phyloP scores from a whole-genome alignment of 805 yeast genomes.

The Hanseniaspora clermontiae region DNA sequence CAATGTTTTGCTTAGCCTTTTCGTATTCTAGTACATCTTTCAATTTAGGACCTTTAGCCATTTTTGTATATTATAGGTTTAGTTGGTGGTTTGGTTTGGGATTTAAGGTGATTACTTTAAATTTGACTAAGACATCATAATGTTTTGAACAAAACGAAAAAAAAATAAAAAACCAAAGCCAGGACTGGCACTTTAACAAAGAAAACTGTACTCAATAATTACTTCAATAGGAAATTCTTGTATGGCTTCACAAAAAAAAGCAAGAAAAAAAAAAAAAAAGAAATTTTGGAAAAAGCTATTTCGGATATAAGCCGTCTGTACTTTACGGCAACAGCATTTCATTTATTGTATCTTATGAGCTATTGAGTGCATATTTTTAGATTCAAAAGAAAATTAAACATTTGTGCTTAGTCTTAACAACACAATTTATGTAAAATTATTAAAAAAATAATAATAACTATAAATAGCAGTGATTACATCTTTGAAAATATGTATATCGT shows the following conservation, averaged over 20 bases:
- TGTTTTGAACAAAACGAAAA: not conserved
- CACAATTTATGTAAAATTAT: too few species aligned
- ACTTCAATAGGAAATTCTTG: not conserved
- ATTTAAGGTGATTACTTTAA: not conserved
- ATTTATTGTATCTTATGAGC: too few species aligned
- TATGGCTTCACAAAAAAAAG: not conserved
- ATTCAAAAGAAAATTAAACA: too few species aligned
- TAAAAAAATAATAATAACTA: too few species aligned
- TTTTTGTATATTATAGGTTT: slow-evolving; percentile 8
- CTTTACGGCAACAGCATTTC: too few species aligned
- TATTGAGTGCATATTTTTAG: too few species aligned
- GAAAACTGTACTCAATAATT: not conserved
- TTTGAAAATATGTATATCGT: too few species aligned
- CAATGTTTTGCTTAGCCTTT: slow-evolving; percentile 20
- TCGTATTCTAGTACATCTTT: slow-evolving; percentile 24
- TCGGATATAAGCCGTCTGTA: not conserved
- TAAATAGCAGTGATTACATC: too few species aligned
- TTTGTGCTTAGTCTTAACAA: too few species aligned
- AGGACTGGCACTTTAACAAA: too few species aligned
- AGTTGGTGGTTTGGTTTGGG: not conserved
- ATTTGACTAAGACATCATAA: not conserved
- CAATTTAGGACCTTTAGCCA: slow-evolving; percentile 27
- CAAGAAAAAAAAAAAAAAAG: too few species aligned
- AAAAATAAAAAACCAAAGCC: too few species aligned
- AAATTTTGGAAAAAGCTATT: not conserved